Conservation (phyloP, 2,329 filamentous ascomycete species). For the Trichoderma sp. region DNA sequence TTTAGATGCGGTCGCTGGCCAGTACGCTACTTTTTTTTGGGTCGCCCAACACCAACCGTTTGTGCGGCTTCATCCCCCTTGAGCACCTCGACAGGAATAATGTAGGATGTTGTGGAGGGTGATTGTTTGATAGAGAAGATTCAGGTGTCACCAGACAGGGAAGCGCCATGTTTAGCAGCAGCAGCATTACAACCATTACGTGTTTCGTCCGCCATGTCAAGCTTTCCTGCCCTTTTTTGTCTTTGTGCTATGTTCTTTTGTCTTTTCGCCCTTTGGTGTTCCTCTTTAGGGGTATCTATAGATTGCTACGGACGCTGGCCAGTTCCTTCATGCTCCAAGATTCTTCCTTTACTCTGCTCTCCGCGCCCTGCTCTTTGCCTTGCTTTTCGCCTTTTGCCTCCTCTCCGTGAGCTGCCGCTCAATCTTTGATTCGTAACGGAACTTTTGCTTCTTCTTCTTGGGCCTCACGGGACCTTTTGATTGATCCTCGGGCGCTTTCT, state of each 20-base stretch:
- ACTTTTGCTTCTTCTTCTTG: slow-evolving; percentile 88
- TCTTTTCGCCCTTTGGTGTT: slow-evolving; percentile 34
- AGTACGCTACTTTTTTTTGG: neutral
- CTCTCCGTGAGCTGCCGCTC: slow-evolving; percentile 75
- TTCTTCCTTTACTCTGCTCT: slow-evolving; percentile 22
- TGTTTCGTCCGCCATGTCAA: slow-evolving; percentile 37
- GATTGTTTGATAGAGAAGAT: slow-evolving; percentile 34
- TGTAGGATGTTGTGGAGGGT: slow-evolving; percentile 26
- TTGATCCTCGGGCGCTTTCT: slow-evolving; percentile 38
- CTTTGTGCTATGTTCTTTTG: slow-evolving; percentile 31
- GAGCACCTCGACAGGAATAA: slow-evolving; percentile 11
- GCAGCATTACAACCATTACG: slow-evolving; percentile 36
- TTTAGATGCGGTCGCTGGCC: slow-evolving; percentile 58
- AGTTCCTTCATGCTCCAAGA: slow-evolving; percentile 4
- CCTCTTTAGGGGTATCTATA: slow-evolving; percentile 41
- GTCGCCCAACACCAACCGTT: neutral
- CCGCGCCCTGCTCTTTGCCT: slow-evolving; percentile 56
- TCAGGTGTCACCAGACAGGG: slow-evolving; percentile 33
- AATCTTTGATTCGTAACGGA: slow-evolving; percentile 86
- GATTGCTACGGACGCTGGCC: slow-evolving; percentile 21
- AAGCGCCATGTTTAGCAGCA: slow-evolving; percentile 38
- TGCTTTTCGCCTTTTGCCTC: slow-evolving; percentile 71
- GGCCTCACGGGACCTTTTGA: slow-evolving; percentile 43
- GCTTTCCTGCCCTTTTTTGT: slow-evolving; percentile 31
- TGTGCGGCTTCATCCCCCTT: slow-evolving; percentile 14